Conservation (phyloP, 495 filamentous ascomycete genomes). For the Lichenothelia convexa region DNA sequence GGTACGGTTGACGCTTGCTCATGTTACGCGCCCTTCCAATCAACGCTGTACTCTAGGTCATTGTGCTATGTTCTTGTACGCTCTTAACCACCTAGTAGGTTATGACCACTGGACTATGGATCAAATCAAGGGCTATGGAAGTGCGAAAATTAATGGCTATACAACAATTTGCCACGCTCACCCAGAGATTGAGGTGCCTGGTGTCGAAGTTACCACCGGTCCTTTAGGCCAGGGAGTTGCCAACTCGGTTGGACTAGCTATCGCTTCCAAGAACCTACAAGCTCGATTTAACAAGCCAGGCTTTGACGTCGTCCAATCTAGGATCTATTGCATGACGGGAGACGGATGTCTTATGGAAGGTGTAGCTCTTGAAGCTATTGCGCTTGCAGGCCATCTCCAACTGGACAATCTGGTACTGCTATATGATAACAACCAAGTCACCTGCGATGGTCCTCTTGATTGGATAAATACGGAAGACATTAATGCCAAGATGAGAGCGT, state of each 20-base stretch:
- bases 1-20: background rate
- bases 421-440: slow-evolving; percentile 6
- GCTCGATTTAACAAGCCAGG: background rate
- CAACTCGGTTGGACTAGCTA: slow-evolving; percentile 2
- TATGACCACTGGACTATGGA: slow-evolving; percentile 5
- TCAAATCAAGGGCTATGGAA: slow-evolving; percentile 3
- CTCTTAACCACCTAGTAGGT: slow-evolving; percentile 3
- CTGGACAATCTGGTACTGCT: slow-evolving; percentile 2
- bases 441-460: slow-evolving; percentile 6
- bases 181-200: slow-evolving; percentile 2
- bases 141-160: background rate
- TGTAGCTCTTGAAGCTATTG: slow-evolving; percentile 2
- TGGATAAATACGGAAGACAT: slow-evolving; percentile 4
- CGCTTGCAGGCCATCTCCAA: slow-evolving; percentile 1
- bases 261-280: slow-evolving; percentile 3
- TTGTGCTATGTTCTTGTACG: slow-evolving; percentile 3
- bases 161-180: slow-evolving; percentile 1
- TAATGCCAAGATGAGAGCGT: slow-evolving; percentile 7
- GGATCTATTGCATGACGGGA: slow-evolving; percentile 1
- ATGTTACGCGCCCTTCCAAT: background rate
- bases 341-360: slow-evolving; percentile 3
- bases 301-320: background rate
- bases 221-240: slow-evolving; percentile 3
- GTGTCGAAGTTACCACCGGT: slow-evolving; percentile 4
- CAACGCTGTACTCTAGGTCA: slow-evolving; percentile 3